Base-by-base conservation (phyloP, 163 green algal genomes). In the Scenedesmus sp. region DNA sequence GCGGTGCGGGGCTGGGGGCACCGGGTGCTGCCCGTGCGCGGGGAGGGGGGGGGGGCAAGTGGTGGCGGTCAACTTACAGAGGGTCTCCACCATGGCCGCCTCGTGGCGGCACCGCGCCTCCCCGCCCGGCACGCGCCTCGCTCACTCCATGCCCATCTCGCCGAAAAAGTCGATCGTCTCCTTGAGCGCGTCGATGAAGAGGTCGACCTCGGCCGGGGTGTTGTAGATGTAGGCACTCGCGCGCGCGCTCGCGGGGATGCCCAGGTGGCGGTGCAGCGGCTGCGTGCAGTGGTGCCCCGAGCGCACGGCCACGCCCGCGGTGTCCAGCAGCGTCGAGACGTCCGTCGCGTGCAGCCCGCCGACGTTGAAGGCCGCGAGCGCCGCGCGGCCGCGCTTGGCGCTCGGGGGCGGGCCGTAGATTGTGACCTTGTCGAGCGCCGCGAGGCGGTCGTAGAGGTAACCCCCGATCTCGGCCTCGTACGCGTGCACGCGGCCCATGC, bases 221-320 rank as follows among this genome's bases (percentile, higher is more conserved):
- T 98, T 99, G 91, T 99, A 99, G 15, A 99, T 81, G 87, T 99
- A 98, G 0, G 91, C 82, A 33, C 85, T 94, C 17, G 96, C 96
- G 39, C 96, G 89, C 26, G 94, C 92, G 7, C 86, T 95, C 26
- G 92, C 91, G 36, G 73, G 71, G 50, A 98, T 89, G 63, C 92
- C 93, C 33, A 99, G 86, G 48, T 94, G 67, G 24, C 86, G 60
- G 63, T 92, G 88, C 78, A 98, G 83, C 14, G 96, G 96, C 86
- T 99, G 96, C 33, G 95, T 96, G 94, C 96, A 99, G 81, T 99
- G 95, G 87, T 99, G 96, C 3, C 96, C 96, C 3, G 87, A 95
- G 26, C 96, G 84, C 72, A 99, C 92, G 15, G 96, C 96, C 10
- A 99, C 89, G 17, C 94, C 95, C 18, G 83, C 45, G 47, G 84